Base-by-base conservation (phyloP, 2,329 filamentous ascomycete species). In the Exophiala alcalophila region DNA sequence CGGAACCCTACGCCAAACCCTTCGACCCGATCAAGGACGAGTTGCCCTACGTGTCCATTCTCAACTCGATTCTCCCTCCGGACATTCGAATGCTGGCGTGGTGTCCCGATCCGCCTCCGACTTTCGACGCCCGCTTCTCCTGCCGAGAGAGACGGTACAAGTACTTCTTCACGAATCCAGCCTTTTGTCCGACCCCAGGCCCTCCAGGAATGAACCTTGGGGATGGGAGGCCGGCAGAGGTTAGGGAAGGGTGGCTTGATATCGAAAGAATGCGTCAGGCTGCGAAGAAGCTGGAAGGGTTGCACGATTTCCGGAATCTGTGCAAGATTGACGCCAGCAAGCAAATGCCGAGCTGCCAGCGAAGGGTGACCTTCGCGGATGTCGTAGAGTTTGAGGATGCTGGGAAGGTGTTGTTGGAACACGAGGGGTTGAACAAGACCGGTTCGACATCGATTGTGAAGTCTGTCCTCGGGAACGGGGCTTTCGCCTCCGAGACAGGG, bases 131-230 rank as follows among this genome's bases (percentile, higher is more conserved):
- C 4, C 82, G 92, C 27, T 96, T 96, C 73, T 89, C 86, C 40
- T 98, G 92, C 66, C 80, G 84, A 49, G 89, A 96, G 66, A 78
- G 92, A 15, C 83, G 86, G 54, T 98, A 98, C 69, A 82, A 87
- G 44, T 98, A 98, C 67, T 97, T 95, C 72, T 98, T 98, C 70
- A 97, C 92, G 0, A 88, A 96, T 61, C 92, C 92, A 0, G 86
- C 85, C 1, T 95, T 88, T 60, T 70, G 80, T 2, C 88, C 88
- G 0, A 72, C 78, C 4, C 80, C 83, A 1, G 68, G 73, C 1
- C 60, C 72, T 14, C 49, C 75, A 25, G 77, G 76, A 4, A 64
- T 77, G 31, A 49, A 41, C 18, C 44, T 50, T 53, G 54, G 39
- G 36, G 23, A 44, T 34, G 57, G 59, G 19, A 27, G 52, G 12